A percentile compares a stretch with the other conserved stretches of the same genome.
Conservation (phyloP, 345 rosid genomes). For the Atalantia buxifolia region DNA sequence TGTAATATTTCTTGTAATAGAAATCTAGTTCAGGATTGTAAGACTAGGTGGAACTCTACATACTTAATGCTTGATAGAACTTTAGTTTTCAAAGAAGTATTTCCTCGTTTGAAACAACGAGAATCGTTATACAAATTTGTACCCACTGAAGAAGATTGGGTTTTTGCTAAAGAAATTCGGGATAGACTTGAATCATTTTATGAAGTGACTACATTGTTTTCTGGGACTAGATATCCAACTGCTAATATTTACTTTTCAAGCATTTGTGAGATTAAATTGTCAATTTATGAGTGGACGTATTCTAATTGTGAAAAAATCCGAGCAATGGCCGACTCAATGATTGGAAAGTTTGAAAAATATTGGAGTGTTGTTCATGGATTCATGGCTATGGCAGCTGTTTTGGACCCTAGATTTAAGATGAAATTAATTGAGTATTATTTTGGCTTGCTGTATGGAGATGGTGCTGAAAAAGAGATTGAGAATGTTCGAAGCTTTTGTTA, state of each 20-base stretch:
- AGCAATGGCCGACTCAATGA: not conserved
- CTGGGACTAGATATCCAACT: not conserved
- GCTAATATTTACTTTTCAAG: not conserved
- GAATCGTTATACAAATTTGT: not conserved
- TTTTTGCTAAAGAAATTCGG: not conserved
- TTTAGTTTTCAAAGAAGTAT: not conserved
- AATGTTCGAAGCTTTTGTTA: not conserved
- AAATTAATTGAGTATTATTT: not conserved
- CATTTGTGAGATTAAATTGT: not conserved
- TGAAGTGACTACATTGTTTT: not conserved
- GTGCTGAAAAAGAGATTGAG: not conserved
- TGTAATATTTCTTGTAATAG: not conserved
- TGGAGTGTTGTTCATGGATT: not conserved
- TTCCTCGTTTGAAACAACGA: not conserved
- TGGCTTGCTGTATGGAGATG: not conserved
- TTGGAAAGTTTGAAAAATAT: slow-evolving; percentile 13
- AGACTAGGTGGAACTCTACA: not conserved
- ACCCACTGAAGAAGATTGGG: slow-evolving; percentile 8
- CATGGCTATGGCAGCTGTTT: not conserved
- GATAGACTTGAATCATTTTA: not conserved
- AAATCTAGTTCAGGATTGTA: not conserved
- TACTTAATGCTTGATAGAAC: not conserved
- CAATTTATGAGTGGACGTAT: not conserved
- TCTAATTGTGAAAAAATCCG: not conserved
- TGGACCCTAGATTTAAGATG: slow-evolving; percentile 2